Percentiles rank a stretch among this genome's conserved stretches.
These are phyloP conservation scores for Neurospora sp. DNA, from an alignment of 495 filamentous ascomycete species.

Conservation along the genomic window DNA sequence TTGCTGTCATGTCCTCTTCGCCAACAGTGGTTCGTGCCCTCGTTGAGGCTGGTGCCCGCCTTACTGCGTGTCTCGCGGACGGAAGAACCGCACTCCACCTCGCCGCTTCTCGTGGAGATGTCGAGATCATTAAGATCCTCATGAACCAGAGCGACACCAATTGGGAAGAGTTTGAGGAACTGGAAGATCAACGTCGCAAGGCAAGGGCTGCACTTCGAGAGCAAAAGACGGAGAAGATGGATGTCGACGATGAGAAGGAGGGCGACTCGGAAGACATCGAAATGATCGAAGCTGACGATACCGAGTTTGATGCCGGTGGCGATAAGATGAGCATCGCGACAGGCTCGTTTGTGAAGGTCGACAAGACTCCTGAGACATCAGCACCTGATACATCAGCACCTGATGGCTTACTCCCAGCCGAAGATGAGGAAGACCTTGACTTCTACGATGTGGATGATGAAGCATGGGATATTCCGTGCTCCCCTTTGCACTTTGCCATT, in stretches of 20 bases:
- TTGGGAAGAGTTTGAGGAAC: slow-evolving; percentile 53
- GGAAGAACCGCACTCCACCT: slow-evolving; percentile 71
- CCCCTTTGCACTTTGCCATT: slow-evolving; percentile 70
- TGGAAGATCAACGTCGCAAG: slow-evolving; percentile 39
- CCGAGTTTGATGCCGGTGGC: slow-evolving; percentile 25
- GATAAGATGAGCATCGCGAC: slow-evolving; percentile 37
- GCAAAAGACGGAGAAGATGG: slow-evolving; percentile 9
- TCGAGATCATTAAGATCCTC: slow-evolving; percentile 58
- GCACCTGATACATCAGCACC: slow-evolving; percentile 18
- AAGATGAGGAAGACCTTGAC: slow-evolving; percentile 57
- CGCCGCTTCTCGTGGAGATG: slow-evolving; percentile 56
- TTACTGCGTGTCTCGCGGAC: slow-evolving; percentile 64
- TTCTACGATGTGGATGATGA: slow-evolving; percentile 66
- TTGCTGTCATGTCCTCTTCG: slow-evolving; percentile 57
- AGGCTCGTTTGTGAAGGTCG: slow-evolving; percentile 60
- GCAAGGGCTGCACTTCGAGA: slow-evolving; percentile 14
- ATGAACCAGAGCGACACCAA: slow-evolving; percentile 60
- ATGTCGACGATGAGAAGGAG: slow-evolving; percentile 7
- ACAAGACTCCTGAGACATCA: slow-evolving; percentile 25
- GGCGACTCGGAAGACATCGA: slow-evolving; percentile 27
- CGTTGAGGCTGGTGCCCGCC: slow-evolving; percentile 60
- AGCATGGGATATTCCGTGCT: slow-evolving; percentile 63
- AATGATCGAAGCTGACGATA: slow-evolving; percentile 30
- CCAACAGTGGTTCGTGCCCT: slow-evolving; percentile 59
- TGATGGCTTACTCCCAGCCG: slow-evolving; percentile 32